These are phyloP conservation scores for Cryptosporidium baileyi DNA, from an alignment of 169 alveolate genomes.

Conservation along the genomic window DNA sequence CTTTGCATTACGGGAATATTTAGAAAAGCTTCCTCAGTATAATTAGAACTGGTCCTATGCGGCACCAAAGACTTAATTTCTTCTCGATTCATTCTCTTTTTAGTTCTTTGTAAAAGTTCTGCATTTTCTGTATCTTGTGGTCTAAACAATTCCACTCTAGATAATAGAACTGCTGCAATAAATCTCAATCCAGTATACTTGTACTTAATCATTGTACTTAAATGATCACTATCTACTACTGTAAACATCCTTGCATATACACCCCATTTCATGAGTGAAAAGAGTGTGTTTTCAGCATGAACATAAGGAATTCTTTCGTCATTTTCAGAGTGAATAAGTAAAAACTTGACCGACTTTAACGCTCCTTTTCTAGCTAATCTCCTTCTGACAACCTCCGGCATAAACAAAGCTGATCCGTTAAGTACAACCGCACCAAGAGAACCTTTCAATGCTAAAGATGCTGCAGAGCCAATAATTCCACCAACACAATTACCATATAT, in stretches of 20 bases:
- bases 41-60: conserved; percentile 17
- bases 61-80: conserved; percentile 35
- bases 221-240: neutral
- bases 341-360: neutral
- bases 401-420: conserved; percentile 49
- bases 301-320: conserved; percentile 13
- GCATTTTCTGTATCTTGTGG: conserved; percentile 47
- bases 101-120: conserved; percentile 10
- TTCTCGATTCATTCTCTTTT: neutral
- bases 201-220: conserved; percentile 25
- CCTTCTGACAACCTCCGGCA: conserved; percentile 31
- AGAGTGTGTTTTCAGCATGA: conserved; percentile 52
- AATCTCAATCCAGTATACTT: conserved; percentile 53
- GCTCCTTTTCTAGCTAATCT: conserved; percentile 44
- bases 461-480: conserved; percentile 51
- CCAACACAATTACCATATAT: conserved; percentile 66
- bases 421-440: conserved; percentile 31
- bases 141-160: conserved; percentile 37
- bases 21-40: no score
- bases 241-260: neutral
- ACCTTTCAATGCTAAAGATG: conserved; percentile 16
- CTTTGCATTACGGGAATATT: no score
- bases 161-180: conserved; percentile 24
- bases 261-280: conserved; percentile 38
- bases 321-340: conserved; percentile 7